Evolutionary conservation across 768 basidiomycete species (phyloP), one percentile per base, ranked within the genome.

Genomic region (Ramaria rubella): DNA sequence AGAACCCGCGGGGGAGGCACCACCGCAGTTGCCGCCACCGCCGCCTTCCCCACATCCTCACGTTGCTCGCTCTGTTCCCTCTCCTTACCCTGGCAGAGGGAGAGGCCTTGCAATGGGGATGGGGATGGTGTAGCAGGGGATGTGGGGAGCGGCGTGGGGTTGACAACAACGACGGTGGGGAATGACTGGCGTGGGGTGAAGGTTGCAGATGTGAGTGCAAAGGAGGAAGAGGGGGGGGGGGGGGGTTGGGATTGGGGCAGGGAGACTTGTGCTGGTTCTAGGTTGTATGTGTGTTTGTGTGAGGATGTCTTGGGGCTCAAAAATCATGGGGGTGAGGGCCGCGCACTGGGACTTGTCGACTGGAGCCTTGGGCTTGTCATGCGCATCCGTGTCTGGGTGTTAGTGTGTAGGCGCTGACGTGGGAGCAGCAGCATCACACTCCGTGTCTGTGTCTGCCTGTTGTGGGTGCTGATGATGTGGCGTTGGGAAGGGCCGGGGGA

Each of bases 221-320:
- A n/a, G n/a, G n/a, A n/a, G n/a, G n/a, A n/a, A 38, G n/a, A 36
- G 52, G 33, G 34, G 52, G 19, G 52, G 52, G 23, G 52, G 34
- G 15, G 52, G 52, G 40, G 34, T 53, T 6, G 23, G 33, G 23
- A 53, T n/a, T 11, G 40, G 15, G 19, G 40, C 29, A 12, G 52
- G 34, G 9, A 36, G 52, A 23, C 34, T 38, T 34, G 52, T 9
- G 17, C 40, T 30, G 17, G 52, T 30, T n/a, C 33, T 53, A 17
- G 52, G 23, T 24, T 30, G 21, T 23, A 36, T 36, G 17, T n/a
- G n/a, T n/a, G n/a, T n/a, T n/a, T 30, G 40, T 38, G 52, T 53
- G 2, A 42, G 23, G 40, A 36, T n/a, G 9, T 30, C 9, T 14
- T 14, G 44, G 23, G 44, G 44, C 23, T 46, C 44, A 46, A 46